phyloP scores from a whole-genome alignment of 176 grass and related monocot species.

The Carex parvula region DNA sequence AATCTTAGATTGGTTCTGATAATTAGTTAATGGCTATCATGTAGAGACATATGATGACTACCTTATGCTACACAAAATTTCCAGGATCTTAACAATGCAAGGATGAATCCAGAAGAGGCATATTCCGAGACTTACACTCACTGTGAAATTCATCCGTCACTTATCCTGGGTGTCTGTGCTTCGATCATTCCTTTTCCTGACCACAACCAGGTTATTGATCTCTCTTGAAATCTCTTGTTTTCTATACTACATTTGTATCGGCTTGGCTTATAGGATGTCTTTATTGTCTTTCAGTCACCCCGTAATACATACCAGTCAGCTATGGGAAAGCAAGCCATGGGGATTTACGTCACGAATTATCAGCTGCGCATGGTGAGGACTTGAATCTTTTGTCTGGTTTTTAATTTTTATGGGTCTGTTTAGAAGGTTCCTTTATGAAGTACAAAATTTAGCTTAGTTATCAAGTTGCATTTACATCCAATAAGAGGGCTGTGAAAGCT shows the following conservation, averaged over 20 bases:
- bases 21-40: conserved; percentile 12
- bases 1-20: conserved; percentile 23
- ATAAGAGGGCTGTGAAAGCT: background rate
- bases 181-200: conserved; percentile 99
- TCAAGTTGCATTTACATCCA: background rate
- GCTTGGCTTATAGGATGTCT: conserved; percentile 28
- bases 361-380: conserved; percentile 90
- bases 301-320: conserved; percentile 99
- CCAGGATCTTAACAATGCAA: conserved; percentile 77
- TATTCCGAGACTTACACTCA: conserved; percentile 85
- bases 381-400: background rate
- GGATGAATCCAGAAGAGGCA: conserved; percentile 64
- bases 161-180: conserved; percentile 97
- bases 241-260: background rate
- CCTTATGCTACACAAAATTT: conserved; percentile 31
- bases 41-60: conserved; percentile 22
- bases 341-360: conserved; percentile 99
- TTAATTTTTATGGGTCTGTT: conserved; percentile 5
- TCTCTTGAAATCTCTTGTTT: conserved; percentile 6
- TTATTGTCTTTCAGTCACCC: conserved; percentile 59
- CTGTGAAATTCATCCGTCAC: conserved; percentile 95
- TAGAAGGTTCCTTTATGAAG: background rate
- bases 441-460: background rate
- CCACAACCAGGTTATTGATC: conserved; percentile 83
- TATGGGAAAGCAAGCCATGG: conserved; percentile 99